Percentiles rank a stretch among this genome's conserved stretches.
Conservation (phyloP, 495 filamentous ascomycete genomes). For the Aspergillus steynii region DNA sequence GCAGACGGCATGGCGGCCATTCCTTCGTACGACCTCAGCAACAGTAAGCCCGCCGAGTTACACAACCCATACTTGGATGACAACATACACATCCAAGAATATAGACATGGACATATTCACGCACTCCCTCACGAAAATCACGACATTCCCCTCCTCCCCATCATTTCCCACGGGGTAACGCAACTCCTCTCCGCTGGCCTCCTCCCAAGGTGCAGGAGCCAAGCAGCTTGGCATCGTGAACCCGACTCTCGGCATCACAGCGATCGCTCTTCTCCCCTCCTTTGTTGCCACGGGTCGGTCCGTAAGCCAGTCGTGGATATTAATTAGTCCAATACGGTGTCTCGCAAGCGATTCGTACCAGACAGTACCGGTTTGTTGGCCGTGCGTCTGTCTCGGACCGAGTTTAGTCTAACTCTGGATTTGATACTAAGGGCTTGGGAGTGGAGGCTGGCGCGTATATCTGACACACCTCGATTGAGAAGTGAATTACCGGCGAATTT, state of each 20-base stretch:
- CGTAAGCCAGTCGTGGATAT: neutral
- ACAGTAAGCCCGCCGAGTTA: neutral
- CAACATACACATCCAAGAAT: no score
- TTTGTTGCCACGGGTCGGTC: neutral
- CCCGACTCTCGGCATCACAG: slow-evolving; percentile 5
- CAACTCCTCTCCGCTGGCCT: neutral
- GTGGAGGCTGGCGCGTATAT: neutral
- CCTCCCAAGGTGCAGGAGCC: slow-evolving; percentile 4
- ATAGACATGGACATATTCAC: neutral
- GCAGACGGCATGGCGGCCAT: neutral
- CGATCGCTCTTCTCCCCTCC: neutral
- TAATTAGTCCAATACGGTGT: neutral
- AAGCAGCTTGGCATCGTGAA: slow-evolving; percentile 5
- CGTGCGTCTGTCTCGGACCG: neutral
- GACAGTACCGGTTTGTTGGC: neutral
- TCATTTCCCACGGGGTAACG: neutral
- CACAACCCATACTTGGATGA: neutral
- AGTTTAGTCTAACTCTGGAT: neutral
- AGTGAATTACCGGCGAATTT: neutral
- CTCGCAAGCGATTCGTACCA: neutral
- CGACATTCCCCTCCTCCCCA: neutral
- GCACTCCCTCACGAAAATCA: neutral
- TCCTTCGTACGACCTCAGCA: neutral
- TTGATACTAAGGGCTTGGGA: neutral
- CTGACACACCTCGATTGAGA: neutral